Conservation (phyloP, 257 asterid species). For the Catharanthus roseus region DNA sequence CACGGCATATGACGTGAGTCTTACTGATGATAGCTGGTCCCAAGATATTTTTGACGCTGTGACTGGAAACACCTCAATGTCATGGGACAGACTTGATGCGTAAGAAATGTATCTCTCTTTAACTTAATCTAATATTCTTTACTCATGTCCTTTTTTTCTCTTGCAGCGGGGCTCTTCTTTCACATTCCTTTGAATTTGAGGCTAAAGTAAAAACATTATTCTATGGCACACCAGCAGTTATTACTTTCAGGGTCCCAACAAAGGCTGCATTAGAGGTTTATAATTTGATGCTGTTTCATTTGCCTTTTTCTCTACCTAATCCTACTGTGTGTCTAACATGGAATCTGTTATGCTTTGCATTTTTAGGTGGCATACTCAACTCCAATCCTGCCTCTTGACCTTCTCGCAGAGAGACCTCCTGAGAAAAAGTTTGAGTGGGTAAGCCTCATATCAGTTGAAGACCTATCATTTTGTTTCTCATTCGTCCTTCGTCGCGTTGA, state of each 20-base stretch:
- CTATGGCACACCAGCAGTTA: slow-evolving; percentile 69
- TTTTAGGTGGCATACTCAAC: slow-evolving; percentile 88
- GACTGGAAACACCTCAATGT: slow-evolving; percentile 70
- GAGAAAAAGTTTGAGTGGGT: slow-evolving; percentile 86
- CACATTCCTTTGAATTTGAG: slow-evolving; percentile 91
- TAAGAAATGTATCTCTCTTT: slow-evolving; percentile 7
- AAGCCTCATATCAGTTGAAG: slow-evolving; percentile 24
- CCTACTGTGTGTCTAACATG: too few species aligned
- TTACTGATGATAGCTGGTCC: slow-evolving; percentile 77
- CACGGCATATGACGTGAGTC: slow-evolving; percentile 86
- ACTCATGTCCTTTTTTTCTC: slow-evolving; percentile 8
- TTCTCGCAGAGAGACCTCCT: slow-evolving; percentile 81
- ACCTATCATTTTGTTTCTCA: slow-evolving; percentile 14
- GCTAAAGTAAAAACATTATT: slow-evolving; percentile 54
- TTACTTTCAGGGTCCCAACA: slow-evolving; percentile 83
- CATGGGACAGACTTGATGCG: slow-evolving; percentile 97
- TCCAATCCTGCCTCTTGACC: slow-evolving; percentile 71
- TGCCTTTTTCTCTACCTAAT: slow-evolving; percentile 11
- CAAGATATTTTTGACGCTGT: slow-evolving; percentile 50
- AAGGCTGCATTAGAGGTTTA: slow-evolving; percentile 80
- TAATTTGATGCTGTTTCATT: not conserved
- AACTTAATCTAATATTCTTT: not conserved
- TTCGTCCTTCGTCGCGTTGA: slow-evolving; percentile 21
- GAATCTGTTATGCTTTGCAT: slow-evolving; percentile 1
- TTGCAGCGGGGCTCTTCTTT: slow-evolving; percentile 59